A percentile compares a stretch with the other conserved stretches of the same genome.
These are phyloP conservation scores for Danielia oregonensis DNA, from an alignment of 805 yeast species.

Conservation along the genomic window DNA sequence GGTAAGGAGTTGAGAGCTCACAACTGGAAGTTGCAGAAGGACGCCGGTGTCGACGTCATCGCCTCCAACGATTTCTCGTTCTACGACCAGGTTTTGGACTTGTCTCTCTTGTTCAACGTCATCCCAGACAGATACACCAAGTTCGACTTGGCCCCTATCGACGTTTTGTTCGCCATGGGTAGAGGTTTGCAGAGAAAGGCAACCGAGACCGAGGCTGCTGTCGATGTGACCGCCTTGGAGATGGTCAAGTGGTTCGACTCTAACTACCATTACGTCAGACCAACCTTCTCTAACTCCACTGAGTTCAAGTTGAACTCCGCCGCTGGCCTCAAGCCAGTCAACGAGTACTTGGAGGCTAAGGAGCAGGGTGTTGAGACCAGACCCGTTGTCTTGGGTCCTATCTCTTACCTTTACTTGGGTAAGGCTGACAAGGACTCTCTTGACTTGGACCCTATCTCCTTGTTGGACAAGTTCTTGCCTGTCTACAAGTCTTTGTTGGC, in stretches of 20 bases:
- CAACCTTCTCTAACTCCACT: slow-evolving; percentile 94
- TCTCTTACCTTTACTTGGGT: slow-evolving; percentile 91
- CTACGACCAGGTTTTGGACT: slow-evolving; percentile 96
- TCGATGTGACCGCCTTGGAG: slow-evolving; percentile 97
- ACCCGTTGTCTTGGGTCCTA: slow-evolving; percentile 96
- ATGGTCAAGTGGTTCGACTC: slow-evolving; percentile 99
- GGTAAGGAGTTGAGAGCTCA: slow-evolving; percentile 93
- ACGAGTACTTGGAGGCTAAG: slow-evolving; percentile 97
- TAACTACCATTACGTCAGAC: slow-evolving; percentile 99
- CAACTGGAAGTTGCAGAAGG: slow-evolving; percentile 98
- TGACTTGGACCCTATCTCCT: slow-evolving; percentile 88
- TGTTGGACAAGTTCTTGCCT: slow-evolving; percentile 86
- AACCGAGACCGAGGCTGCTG: slow-evolving; percentile 79
- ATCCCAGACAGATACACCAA: slow-evolving; percentile 96
- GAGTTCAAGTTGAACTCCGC: slow-evolving; percentile 81
- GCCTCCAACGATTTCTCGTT: slow-evolving; percentile 97
- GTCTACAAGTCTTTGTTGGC: slow-evolving; percentile 85
- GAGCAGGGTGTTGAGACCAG: slow-evolving; percentile 93
- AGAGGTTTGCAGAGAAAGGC: slow-evolving; percentile 99
- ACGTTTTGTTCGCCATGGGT: slow-evolving; percentile 98
- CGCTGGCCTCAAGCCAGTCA: slow-evolving; percentile 89
- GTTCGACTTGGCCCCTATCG: slow-evolving; percentile 83
- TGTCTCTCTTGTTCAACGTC: slow-evolving; percentile 88
- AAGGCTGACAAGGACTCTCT: slow-evolving; percentile 97
- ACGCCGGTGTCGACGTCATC: slow-evolving; percentile 94